A percentile compares a stretch with the other conserved stretches of the same genome.
Evolutionary conservation across 1,284 basidiomycete genomes (phyloP).

Genomic region (Cystobasidium pallidum): DNA sequence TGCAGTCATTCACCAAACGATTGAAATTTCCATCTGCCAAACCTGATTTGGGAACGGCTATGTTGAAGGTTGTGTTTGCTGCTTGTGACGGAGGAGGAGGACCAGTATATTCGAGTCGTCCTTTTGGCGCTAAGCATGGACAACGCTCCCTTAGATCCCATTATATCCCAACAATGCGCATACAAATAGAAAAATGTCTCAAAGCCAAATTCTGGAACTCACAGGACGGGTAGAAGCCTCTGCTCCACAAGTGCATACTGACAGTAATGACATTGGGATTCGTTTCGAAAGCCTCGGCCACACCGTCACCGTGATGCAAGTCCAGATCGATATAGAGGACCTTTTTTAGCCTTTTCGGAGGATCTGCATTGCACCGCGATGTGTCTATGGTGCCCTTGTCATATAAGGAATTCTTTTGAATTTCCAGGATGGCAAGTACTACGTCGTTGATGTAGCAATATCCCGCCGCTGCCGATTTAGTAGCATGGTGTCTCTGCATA

Average conservation of each 20-base stretch:
- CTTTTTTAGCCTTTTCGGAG: conserved; percentile 21
- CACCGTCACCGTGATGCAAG: conserved; percentile 87
- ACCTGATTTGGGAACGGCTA: conserved; percentile 41
- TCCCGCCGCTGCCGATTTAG: conserved; percentile 73
- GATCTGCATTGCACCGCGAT: neutral
- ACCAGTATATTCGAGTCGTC: conserved; percentile 34
- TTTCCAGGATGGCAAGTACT: conserved; percentile 68
- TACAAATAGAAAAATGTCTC: conserved; percentile 7
- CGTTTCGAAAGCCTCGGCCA: conserved; percentile 72
- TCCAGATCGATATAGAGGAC: conserved; percentile 79
- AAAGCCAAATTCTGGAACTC: conserved; percentile 10
- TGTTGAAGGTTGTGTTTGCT: conserved; percentile 44
- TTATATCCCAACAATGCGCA: no score
- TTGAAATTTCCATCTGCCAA: conserved; percentile 66
- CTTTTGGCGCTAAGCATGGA: conserved; percentile 23
- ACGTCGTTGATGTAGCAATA: conserved; percentile 95
- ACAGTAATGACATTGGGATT: conserved; percentile 71
- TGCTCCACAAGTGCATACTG: conserved; percentile 78
- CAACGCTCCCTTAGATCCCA: neutral
- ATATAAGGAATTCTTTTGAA: conserved; percentile 40
- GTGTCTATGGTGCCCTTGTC: neutral
- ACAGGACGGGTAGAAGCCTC: conserved; percentile 76
- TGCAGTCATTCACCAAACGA: conserved; percentile 64
- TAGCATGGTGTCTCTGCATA: conserved; percentile 69
- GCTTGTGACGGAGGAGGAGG: conserved; percentile 36